These are phyloP conservation scores for Medakamo hakoo DNA, from an alignment of 139 green algal genomes.

Conservation along the genomic window DNA sequence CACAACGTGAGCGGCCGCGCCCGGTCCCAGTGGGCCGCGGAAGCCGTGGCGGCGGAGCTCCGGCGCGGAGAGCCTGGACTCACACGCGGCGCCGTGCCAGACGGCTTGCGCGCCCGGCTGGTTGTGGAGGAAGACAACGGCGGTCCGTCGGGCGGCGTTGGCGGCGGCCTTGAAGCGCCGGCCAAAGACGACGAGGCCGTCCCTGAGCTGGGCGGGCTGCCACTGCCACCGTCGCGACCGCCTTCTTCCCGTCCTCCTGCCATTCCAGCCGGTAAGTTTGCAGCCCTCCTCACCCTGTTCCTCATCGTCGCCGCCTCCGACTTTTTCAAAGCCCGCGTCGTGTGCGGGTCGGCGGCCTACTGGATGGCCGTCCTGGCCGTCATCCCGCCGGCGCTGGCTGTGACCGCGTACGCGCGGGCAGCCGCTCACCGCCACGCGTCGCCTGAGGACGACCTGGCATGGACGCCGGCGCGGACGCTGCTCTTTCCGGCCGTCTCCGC, in stretches of 20 bases:
- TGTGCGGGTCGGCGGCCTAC: conserved; percentile 19
- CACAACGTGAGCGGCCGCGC: neutral
- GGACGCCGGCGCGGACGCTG: neutral
- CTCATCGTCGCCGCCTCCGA: conserved; percentile 9
- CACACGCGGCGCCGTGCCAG: too few species aligned
- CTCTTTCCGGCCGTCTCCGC: conserved; percentile 17
- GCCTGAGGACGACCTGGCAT: neutral
- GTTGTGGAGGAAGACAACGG: too few species aligned
- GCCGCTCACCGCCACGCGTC: neutral
- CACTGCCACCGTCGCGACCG: neutral
- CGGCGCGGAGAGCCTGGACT: too few species aligned
- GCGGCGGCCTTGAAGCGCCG: too few species aligned
- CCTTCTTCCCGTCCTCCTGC: too few species aligned
- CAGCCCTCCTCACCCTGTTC: neutral
- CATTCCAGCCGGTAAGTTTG: too few species aligned
- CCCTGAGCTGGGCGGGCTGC: too few species aligned
- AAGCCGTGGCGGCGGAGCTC: neutral
- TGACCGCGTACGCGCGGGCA: conserved; percentile 1
- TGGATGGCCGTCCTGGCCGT: conserved; percentile 22
- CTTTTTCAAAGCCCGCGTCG: conserved; percentile 5
- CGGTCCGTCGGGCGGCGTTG: too few species aligned
- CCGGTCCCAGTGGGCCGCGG: conserved; percentile 4
- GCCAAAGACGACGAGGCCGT: neutral
- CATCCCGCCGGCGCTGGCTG: conserved; percentile 12
- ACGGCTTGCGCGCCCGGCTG: too few species aligned